Evolutionary conservation across 306 rosid species (phyloP).

Genomic region (Dicorynia guianensis): DNA sequence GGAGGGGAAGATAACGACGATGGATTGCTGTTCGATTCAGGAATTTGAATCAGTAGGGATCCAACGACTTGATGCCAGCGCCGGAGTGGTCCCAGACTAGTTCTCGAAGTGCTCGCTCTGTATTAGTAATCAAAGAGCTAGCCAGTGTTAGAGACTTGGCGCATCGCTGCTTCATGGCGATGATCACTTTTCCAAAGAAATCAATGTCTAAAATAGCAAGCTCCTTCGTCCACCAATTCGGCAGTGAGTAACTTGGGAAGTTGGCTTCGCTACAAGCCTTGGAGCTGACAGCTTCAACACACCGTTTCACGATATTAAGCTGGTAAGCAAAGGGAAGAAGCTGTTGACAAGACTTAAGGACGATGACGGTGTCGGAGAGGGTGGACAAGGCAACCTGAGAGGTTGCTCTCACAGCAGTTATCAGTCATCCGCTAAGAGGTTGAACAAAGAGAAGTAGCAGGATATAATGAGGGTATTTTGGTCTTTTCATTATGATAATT

Average conservation of each 20-base stretch:
- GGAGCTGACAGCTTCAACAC: conserved; percentile 56
- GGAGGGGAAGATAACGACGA: conserved; percentile 69
- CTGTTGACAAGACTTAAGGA: conserved; percentile 67
- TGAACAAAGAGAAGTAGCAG: no score
- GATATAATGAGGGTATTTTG: no score
- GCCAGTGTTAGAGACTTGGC: conserved; percentile 60
- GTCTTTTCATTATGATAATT: no score
- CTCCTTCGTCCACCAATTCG: conserved; percentile 96
- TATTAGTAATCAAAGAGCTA: conserved; percentile 70
- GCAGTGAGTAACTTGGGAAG: conserved; percentile 77
- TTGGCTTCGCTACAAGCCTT: conserved; percentile 74
- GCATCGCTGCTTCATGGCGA: conserved; percentile 68
- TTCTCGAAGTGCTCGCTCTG: conserved; percentile 78
- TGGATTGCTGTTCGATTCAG: conserved; percentile 50
- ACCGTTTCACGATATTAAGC: conserved; percentile 57
- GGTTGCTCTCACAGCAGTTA: conserved; percentile 68
- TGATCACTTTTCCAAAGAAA: conserved; percentile 59
- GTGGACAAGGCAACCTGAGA: conserved; percentile 73
- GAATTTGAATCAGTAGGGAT: conserved; percentile 36
- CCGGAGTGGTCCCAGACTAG: conserved; percentile 88
- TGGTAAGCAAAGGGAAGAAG: conserved; percentile 67
- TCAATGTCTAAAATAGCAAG: conserved; percentile 62
- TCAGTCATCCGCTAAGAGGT: conserved; percentile 86
- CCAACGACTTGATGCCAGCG: conserved; percentile 22
- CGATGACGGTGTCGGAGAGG: conserved; percentile 64